Evolutionary conservation across 805 yeast species (phyloP).

Genomic region (Barnettozyma salicaria): DNA sequence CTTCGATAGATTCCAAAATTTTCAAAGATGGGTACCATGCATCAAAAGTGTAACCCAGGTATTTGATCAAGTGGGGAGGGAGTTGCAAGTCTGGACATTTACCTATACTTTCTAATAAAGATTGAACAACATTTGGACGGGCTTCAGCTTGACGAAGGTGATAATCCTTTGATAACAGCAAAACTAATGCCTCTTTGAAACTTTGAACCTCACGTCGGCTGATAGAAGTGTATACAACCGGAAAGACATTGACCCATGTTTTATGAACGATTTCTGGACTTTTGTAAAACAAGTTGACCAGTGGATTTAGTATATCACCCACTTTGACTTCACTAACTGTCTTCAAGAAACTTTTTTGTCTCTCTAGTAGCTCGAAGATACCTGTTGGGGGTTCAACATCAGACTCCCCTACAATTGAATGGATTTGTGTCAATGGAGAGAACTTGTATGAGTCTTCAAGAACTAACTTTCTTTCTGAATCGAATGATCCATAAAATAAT

Average conservation of each 20-base stretch:
- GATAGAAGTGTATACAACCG: constrained; percentile 67
- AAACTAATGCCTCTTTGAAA: constrained; percentile 73
- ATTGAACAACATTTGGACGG: constrained; percentile 81
- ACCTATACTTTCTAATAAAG: constrained; percentile 79
- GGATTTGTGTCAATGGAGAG: constrained; percentile 45
- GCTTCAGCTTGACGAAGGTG: constrained; percentile 86
- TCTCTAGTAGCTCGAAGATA: constrained; percentile 27
- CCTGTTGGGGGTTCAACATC: constrained; percentile 21
- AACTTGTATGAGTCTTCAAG: constrained; percentile 47
- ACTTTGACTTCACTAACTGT: constrained; percentile 38
- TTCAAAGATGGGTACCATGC: constrained; percentile 89
- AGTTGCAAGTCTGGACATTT: constrained; percentile 65
- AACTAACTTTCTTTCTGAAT: constrained; percentile 40
- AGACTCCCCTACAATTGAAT: constrained; percentile 20
- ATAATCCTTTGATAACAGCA: constrained; percentile 81
- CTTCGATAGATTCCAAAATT: constrained; percentile 67
- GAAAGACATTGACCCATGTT: constrained; percentile 83
- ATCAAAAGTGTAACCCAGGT: constrained; percentile 77
- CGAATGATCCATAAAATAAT: constrained; percentile 73
- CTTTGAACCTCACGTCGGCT: constrained; percentile 78
- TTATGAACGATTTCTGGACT: constrained; percentile 72
- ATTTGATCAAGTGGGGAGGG: constrained; percentile 92
- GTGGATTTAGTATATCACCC: constrained; percentile 58
- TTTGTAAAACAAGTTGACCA: constrained; percentile 76
- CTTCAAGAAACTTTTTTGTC: constrained; percentile 31